Conservation (phyloP, 2,329 filamentous ascomycete species). For the Tolypocladium amazonense region DNA sequence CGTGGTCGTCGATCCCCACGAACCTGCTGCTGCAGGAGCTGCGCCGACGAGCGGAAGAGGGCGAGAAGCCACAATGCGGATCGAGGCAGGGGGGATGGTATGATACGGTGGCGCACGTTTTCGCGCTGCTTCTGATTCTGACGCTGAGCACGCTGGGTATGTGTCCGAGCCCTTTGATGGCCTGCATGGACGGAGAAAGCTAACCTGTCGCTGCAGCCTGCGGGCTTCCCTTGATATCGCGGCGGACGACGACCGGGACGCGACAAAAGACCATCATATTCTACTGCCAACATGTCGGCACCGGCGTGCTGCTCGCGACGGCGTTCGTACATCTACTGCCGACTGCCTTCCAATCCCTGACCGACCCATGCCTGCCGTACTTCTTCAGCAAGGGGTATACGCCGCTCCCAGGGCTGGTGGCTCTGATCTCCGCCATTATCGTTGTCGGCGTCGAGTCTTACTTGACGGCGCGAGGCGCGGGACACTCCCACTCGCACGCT, state of each 20-base stretch:
- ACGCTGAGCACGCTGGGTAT: constrained; percentile 46
- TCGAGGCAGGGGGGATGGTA: constrained; percentile 44
- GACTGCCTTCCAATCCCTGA: constrained; percentile 56
- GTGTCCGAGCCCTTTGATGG: background rate
- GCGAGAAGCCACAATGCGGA: constrained; percentile 39
- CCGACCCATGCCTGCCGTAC: constrained; percentile 60
- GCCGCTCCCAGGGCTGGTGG: constrained; percentile 70
- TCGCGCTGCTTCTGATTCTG: constrained; percentile 57
- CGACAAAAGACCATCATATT: constrained; percentile 52
- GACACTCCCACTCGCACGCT: constrained; percentile 48
- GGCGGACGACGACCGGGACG: constrained; percentile 43
- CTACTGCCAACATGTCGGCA: constrained; percentile 65
- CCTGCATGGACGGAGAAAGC: background rate
- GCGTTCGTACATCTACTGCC: constrained; percentile 71
- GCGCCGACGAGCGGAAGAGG: constrained; percentile 30
- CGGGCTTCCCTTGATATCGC: constrained; percentile 55
- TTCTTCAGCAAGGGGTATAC: constrained; percentile 74
- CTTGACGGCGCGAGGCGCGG: constrained; percentile 60
- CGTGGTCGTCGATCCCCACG: constrained; percentile 41
- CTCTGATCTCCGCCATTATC: constrained; percentile 70
- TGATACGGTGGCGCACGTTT: constrained; percentile 56
- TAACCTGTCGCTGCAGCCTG: constrained; percentile 34
- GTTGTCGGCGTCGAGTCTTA: constrained; percentile 86
- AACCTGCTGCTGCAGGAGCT: constrained; percentile 42
- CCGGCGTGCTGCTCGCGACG: constrained; percentile 76